Evolutionary conservation across 2,329 filamentous ascomycete species (phyloP), one percentile per base, ranked within the genome.

Genomic region (Corynespora cassiicola): DNA sequence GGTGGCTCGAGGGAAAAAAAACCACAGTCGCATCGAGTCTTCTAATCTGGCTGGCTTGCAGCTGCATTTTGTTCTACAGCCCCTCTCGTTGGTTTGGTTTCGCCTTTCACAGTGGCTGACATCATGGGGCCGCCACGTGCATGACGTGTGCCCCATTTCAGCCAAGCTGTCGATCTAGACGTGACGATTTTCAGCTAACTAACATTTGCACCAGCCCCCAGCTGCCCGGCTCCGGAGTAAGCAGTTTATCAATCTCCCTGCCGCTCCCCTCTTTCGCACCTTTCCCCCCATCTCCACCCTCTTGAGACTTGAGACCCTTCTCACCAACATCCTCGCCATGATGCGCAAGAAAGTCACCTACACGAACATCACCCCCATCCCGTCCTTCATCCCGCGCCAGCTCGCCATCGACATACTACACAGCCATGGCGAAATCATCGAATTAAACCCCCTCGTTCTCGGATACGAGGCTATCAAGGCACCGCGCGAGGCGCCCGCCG

Each of bases 341-440:
- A 63, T 69, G 58, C 55, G 56, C 44, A 87, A 82, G 64, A 86
- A 85, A 61, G 79, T 82, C 47, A 74, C 76, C 17, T 85, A 85
- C 65, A 87, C 83, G 17, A 79, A 85, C 50, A 79, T 87, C 61
- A 88, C 85, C 40, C 82, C 84, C 29, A 86, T 88, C 33, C 85
- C 85, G 20, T 74, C 76, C 58, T 85, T 83, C 66, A 86, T 88
- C 49, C 85, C 85, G 12, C 83, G 85, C 45, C 83, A 87, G 63
- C 76, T 88, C 37, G 85, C 85, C 51, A 77, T 88, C 68, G 84
- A 87, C 61, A 85, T 88, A 61, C 79, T 88, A 40, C 85, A 87
- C 63, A 80, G 80, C 48, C 84, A 87, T 65, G 77, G 79, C 62
- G 84, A 88, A 60, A 80, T 87, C 65, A 87, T 87, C 70, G 83